A percentile compares a stretch with the other conserved stretches of the same genome.
These are phyloP conservation scores for Rhodotorula sp. DNA, from an alignment of 1,284 basidiomycete species.

Conservation along the genomic window DNA sequence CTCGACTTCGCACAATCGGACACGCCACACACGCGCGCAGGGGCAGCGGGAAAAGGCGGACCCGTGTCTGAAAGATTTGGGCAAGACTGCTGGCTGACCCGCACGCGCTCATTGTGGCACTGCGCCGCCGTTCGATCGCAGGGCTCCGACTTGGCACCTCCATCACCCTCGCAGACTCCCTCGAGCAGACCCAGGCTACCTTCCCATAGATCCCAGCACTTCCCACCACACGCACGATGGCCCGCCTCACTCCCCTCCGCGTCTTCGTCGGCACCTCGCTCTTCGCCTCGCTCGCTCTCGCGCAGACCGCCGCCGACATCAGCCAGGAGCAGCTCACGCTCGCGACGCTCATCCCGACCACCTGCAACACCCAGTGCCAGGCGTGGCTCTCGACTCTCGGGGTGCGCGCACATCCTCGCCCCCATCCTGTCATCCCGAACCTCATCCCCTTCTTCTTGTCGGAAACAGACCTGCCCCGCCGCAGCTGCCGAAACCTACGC, in stretches of 20 bases:
- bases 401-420: not conserved
- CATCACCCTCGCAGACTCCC: not conserved
- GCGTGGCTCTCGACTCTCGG: not conserved
- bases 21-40: too few relatives aligned
- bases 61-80: too few relatives aligned
- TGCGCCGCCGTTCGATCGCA: not conserved
- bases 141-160: not conserved
- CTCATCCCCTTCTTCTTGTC: not conserved
- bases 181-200: too few relatives aligned
- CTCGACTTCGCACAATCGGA: too few relatives aligned
- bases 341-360: constrained; percentile 1
- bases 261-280: constrained; percentile 1
- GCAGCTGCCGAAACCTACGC: not conserved
- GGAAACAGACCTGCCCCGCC: not conserved
- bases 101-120: not conserved
- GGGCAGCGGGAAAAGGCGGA: too few relatives aligned
- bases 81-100: too few relatives aligned
- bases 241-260: not conserved
- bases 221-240: not conserved
- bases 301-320: constrained; percentile 3
- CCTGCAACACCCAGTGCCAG: not conserved
- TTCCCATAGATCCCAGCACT: too few relatives aligned
- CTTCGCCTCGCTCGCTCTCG: not conserved
- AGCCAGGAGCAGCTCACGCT: constrained; percentile 12
- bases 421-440: too few relatives aligned